phyloP scores from a whole-genome alignment of 2,329 filamentous ascomycete species.

The Sclerotinia spermophila region DNA sequence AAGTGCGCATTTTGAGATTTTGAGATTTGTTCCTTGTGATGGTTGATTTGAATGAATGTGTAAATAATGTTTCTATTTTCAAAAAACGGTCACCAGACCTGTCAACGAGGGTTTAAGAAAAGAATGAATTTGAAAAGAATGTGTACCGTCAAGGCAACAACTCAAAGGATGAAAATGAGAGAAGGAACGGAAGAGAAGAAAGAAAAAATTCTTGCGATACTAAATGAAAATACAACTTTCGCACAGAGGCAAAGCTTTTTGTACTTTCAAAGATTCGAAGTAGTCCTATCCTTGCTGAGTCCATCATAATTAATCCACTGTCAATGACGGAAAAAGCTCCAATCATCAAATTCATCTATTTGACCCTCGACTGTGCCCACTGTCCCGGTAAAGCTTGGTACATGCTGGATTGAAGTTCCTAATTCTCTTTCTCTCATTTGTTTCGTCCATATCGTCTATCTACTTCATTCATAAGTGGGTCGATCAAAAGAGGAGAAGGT shows the following conservation, averaged over 20 bases:
- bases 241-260: constrained; percentile 12
- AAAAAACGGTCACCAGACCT: constrained; percentile 13
- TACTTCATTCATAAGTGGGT: background rate
- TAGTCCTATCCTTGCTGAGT: background rate
- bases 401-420: constrained; percentile 1
- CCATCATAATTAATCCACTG: background rate
- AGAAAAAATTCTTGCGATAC: constrained; percentile 1
- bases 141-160: constrained; percentile 16
- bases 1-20: constrained; percentile 12
- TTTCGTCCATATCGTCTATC: background rate
- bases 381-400: background rate
- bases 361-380: background rate
- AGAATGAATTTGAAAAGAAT: constrained; percentile 18
- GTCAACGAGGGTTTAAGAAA: constrained; percentile 11
- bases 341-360: constrained; percentile 10
- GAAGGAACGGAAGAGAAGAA: constrained; percentile 6
- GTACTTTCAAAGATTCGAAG: background rate
- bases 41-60: constrained; percentile 6
- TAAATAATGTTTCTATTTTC: background rate
- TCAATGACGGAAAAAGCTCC: background rate
- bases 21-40: background rate
- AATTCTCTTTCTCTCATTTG: constrained; percentile 8
- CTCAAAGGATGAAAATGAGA: background rate
- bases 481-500: background rate
- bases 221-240: background rate